Evolutionary conservation across 257 asterid genomes (phyloP).

Genomic region (Henckelia pumila): DNA sequence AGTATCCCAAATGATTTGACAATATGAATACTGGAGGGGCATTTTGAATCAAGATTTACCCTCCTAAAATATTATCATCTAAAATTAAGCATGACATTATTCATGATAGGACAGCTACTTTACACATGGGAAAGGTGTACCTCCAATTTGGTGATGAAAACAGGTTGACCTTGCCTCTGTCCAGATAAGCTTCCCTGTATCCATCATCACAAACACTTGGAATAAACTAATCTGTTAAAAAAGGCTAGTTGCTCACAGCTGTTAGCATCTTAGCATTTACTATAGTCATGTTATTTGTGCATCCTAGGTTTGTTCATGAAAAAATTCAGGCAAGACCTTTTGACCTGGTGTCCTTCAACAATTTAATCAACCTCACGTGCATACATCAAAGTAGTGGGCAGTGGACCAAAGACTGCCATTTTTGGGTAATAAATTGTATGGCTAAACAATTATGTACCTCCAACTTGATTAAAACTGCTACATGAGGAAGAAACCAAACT

Average conservation of each 20-base stretch:
- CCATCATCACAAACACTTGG: conserved; percentile 21
- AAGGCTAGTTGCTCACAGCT: background rate
- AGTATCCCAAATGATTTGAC: background rate
- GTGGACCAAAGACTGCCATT: background rate
- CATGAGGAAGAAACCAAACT: conserved; percentile 5
- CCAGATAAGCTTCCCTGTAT: conserved; percentile 81
- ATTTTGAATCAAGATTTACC: background rate
- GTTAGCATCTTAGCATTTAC: background rate
- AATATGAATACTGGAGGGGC: background rate
- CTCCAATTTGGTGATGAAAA: conserved; percentile 77
- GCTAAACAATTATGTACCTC: background rate
- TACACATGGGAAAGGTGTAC: conserved; percentile 33
- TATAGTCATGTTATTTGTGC: background rate
- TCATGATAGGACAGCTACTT: conserved; percentile 8
- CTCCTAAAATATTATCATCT: background rate
- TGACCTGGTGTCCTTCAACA: background rate
- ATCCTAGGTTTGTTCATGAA: background rate
- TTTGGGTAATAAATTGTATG: background rate
- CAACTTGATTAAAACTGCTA: background rate
- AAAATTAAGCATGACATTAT: conserved; percentile 14
- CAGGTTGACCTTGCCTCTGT: conserved; percentile 80
- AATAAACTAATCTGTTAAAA: background rate
- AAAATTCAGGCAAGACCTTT: background rate
- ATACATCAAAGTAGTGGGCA: background rate
- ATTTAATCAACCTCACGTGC: background rate